Evolutionary conservation across 208 protist genomes (phyloP).

Genomic region (Tritrichomonas musculus): DNA sequence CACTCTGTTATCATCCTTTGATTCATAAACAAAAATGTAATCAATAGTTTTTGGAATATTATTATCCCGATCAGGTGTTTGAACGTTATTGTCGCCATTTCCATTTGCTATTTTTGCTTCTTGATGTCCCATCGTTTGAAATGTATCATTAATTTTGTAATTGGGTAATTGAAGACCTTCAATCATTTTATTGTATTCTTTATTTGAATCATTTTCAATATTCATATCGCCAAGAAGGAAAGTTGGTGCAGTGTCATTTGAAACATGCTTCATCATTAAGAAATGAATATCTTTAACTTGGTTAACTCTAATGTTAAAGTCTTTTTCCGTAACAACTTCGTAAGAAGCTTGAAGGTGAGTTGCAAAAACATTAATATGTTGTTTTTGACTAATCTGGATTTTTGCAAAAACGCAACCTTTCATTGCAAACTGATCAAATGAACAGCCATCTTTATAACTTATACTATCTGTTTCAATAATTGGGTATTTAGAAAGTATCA

Average conservation of each 20-base stretch:
- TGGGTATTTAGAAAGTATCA: background rate
- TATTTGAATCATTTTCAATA: background rate
- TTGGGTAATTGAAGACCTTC: background rate
- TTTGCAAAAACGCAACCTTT: background rate
- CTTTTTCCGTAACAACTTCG: background rate
- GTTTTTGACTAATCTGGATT: background rate
- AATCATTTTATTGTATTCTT: background rate
- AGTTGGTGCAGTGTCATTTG: too few relatives aligned
- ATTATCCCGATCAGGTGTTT: too few relatives aligned
- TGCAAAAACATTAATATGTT: background rate
- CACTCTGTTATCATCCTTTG: background rate
- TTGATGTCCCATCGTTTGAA: background rate
- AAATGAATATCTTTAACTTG: background rate
- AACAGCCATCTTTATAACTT: background rate
- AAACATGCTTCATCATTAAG: background rate
- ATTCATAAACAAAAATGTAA: background rate
- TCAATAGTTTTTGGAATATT: background rate
- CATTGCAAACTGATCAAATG: background rate
- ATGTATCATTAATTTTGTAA: background rate
- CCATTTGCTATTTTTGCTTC: background rate
- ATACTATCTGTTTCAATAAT: background rate
- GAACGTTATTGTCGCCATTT: background rate
- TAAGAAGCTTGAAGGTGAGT: slow-evolving; percentile 24
- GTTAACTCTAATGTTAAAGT: background rate
- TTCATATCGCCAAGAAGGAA: background rate